Base-by-base conservation (phyloP, 148 eudicot species). In the Persicaria tinctoria region DNA sequence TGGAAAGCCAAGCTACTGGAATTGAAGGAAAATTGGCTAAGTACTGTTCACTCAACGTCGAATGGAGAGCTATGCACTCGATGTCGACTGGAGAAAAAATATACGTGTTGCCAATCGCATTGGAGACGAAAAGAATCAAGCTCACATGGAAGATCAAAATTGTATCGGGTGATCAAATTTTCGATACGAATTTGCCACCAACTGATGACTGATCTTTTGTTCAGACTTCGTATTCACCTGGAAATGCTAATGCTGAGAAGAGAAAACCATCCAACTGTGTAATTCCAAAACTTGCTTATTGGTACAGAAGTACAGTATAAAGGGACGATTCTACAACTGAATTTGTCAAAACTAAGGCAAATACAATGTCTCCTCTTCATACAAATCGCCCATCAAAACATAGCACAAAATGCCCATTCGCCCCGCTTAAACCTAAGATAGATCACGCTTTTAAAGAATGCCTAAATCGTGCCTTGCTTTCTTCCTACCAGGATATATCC, bases 161-260 rank as follows among this genome's bases (percentile, higher is more conserved):
- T 23, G 27, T 23, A 23, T 23, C 27, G 27, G 27, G 27, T 23
- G 27, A 23, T 23, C 27, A 23, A 23, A 23, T 23, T 23, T 23
- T 23, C 27, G 27, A 23, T 23, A 23, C 27, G 1, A 23, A 23
- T 23, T 23, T 23, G 27, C 27, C 27, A 23, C 27, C 27, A 23
- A 0, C 27, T 23, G 27, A 23, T 23, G 27, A 32, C 41, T 32
- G 41, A 1, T 32, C 41, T 32, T 2, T 32, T 1, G 41, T 16
- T 53, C 2, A 9, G 57, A 9, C n/a, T 53, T 16, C 13, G 6
- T 2, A 53, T 9, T 9, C n/a, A 70, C 85, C 91, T 95, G 98
- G 90, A 68, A 86, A 91, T 46, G 82, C 91, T 53, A 88, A 79
- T 84, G 90, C 86, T 80, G 98, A 94, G 70, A 97, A 94, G 72